phyloP scores from a whole-genome alignment of 2,329 filamentous ascomycete genomes.

The Akanthomyces uredinophilus region DNA sequence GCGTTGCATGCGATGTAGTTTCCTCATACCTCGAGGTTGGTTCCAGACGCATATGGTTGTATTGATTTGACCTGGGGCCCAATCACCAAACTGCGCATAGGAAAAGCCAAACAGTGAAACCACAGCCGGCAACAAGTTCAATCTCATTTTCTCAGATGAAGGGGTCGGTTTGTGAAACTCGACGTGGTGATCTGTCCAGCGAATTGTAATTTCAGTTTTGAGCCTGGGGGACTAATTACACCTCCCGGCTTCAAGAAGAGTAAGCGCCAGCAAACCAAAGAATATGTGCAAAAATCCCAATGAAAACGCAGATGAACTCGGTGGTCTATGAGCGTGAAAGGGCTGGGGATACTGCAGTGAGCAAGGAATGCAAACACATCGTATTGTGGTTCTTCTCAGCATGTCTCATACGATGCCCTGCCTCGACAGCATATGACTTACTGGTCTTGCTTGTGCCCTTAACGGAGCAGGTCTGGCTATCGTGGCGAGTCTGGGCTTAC shows the following conservation, averaged over 20 bases:
- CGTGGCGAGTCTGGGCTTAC: background rate
- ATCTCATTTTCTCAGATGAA: background rate
- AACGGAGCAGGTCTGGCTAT: background rate
- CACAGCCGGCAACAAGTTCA: background rate
- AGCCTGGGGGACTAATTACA: background rate
- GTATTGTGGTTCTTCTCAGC: background rate
- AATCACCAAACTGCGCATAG: slow-evolving; percentile 42
- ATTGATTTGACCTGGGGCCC: slow-evolving; percentile 48
- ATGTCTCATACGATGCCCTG: background rate
- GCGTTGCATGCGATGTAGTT: background rate
- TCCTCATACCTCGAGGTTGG: slow-evolving; percentile 36
- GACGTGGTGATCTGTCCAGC: background rate
- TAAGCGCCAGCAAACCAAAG: background rate
- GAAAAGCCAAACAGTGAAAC: background rate
- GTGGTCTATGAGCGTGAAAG: background rate
- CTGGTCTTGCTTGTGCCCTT: no score
- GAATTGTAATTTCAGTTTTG: background rate
- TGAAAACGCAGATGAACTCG: no score
- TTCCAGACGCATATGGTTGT: slow-evolving; percentile 57
- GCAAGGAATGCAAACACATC: background rate
- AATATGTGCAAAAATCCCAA: no score
- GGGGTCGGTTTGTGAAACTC: background rate
- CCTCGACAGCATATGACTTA: background rate
- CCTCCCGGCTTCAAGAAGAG: background rate
- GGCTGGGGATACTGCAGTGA: background rate